phyloP scores from a whole-genome alignment of 805 yeast species.

The Blastobotrys chiropterorum region DNA sequence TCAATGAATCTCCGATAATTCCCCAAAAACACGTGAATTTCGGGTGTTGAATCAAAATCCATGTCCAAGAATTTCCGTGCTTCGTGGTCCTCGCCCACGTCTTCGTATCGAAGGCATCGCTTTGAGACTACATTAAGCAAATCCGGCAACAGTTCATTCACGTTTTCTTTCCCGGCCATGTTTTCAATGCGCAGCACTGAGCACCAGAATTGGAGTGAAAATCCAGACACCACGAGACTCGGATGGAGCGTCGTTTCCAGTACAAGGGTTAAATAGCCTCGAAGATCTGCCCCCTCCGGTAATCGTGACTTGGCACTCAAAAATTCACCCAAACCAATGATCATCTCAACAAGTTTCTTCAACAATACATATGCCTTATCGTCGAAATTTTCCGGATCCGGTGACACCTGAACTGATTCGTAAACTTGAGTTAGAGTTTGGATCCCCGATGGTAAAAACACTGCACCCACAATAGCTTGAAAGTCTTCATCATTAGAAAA shows the following conservation, averaged over 20 bases:
- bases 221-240: constrained; percentile 82
- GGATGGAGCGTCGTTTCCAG: constrained; percentile 76
- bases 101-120: constrained; percentile 67
- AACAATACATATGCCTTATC: constrained; percentile 74
- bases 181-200: constrained; percentile 78
- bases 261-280: constrained; percentile 65
- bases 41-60: constrained; percentile 86
- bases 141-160: constrained; percentile 53
- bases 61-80: constrained; percentile 65
- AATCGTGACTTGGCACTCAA: constrained; percentile 43
- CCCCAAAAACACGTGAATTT: constrained; percentile 64
- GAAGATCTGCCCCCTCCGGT: constrained; percentile 54
- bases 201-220: constrained; percentile 93
- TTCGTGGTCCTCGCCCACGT: constrained; percentile 56
- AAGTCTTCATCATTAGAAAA: constrained; percentile 65
- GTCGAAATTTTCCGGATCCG: constrained; percentile 58
- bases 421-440: constrained; percentile 60
- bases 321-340: constrained; percentile 78
- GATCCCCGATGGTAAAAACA: constrained; percentile 72
- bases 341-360: constrained; percentile 89
- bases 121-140: constrained; percentile 72
- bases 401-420: constrained; percentile 37
- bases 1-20: constrained; percentile 81
- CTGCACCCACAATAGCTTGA: constrained; percentile 68
- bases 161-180: constrained; percentile 34